phyloP scores from a whole-genome alignment of 2,329 filamentous ascomycete genomes.

The Penicillium frequentans region DNA sequence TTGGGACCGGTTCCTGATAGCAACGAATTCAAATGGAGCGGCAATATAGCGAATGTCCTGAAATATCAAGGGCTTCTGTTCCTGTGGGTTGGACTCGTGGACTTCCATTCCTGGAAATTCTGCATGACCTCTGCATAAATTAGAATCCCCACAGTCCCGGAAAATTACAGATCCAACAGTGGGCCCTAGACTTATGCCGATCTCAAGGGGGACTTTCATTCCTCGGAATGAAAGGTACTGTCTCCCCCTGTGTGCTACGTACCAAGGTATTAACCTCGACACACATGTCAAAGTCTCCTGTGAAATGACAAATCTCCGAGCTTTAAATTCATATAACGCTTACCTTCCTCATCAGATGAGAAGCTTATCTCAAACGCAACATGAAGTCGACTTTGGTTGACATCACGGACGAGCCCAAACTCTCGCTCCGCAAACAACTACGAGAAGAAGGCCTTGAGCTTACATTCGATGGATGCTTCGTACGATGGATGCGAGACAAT shows the following conservation, averaged over 20 bases:
- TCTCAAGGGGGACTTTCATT: background rate
- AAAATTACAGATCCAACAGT: background rate
- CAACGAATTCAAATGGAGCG: background rate
- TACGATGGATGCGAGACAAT: conserved; percentile 33
- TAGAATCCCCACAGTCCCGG: background rate
- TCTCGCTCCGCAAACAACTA: conserved; percentile 18
- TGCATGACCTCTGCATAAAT: background rate
- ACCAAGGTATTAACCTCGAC: background rate
- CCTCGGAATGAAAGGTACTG: background rate
- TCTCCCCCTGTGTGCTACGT: conserved; percentile 1
- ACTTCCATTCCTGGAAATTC: background rate
- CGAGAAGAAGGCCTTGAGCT: conserved; percentile 28
- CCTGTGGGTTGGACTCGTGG: too few relatives aligned
- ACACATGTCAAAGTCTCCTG: background rate
- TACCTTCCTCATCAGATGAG: background rate
- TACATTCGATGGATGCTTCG: conserved; percentile 29
- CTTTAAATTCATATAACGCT: background rate
- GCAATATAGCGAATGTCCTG: background rate
- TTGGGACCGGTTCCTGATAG: background rate
- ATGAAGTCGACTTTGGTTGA: conserved; percentile 14
- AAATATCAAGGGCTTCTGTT: too few relatives aligned
- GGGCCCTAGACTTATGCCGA: background rate
- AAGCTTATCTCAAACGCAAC: background rate
- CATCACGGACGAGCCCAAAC: conserved; percentile 11
- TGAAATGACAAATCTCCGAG: background rate